Percentiles rank a stretch among this genome's conserved stretches.
These are phyloP conservation scores for Neofusicoccum sp. DNA, from an alignment of 2,329 filamentous ascomycete genomes.

Conservation along the genomic window DNA sequence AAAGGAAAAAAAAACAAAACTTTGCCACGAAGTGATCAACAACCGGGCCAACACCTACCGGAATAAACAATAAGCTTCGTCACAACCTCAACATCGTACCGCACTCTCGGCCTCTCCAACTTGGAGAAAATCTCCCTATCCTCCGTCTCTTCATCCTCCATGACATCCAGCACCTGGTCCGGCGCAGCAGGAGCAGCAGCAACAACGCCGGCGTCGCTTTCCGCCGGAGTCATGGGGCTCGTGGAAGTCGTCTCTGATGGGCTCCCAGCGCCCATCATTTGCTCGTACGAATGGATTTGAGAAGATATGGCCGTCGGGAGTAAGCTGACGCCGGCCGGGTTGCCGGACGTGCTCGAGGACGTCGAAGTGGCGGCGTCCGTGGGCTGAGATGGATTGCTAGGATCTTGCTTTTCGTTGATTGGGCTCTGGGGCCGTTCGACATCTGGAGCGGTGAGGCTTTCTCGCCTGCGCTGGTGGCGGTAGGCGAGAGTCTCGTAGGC, in stretches of 20 bases:
- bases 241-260: slow-evolving; percentile 31
- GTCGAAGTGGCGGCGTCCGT: slow-evolving; percentile 25
- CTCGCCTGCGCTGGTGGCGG: slow-evolving; percentile 66
- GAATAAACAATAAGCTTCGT: slow-evolving; percentile 95
- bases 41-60: slow-evolving; percentile 56
- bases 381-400: slow-evolving; percentile 22
- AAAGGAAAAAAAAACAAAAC: not conserved
- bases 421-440: slow-evolving; percentile 30
- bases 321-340: slow-evolving; percentile 43
- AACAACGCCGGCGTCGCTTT: slow-evolving; percentile 27
- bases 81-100: slow-evolving; percentile 98
- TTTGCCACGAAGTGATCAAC: too few relatives aligned
- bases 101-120: slow-evolving; percentile 80
- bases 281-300: slow-evolving; percentile 63
- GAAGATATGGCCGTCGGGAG: slow-evolving; percentile 47
- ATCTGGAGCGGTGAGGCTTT: slow-evolving; percentile 53
- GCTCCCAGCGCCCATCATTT: slow-evolving; percentile 67
- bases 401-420: slow-evolving; percentile 14
- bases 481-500: slow-evolving; percentile 95
- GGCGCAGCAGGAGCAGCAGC: not conserved
- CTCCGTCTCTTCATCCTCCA: slow-evolving; percentile 36
- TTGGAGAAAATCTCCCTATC: slow-evolving; percentile 73
- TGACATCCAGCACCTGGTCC: slow-evolving; percentile 19
- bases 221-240: slow-evolving; percentile 15
- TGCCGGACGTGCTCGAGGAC: slow-evolving; percentile 27